phyloP scores from a whole-genome alignment of 2,329 filamentous ascomycete genomes.

The Pseudocercospora eumusae region DNA sequence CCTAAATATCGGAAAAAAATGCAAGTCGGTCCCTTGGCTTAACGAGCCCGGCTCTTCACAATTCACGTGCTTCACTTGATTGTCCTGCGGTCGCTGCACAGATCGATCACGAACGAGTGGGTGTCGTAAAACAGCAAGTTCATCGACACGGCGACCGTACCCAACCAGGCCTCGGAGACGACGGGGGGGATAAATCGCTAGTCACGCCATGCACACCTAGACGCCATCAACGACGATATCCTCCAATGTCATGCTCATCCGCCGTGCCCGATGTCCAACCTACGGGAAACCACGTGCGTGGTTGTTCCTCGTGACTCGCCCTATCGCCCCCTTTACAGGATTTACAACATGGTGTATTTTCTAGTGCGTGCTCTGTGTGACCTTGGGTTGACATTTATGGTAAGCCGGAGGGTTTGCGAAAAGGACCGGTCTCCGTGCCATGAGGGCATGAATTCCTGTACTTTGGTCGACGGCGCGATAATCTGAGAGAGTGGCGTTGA shows the following conservation, averaged over 20 bases:
- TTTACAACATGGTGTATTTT: neutral
- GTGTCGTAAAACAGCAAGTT: neutral
- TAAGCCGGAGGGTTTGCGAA: neutral
- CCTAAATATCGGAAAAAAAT: constrained; percentile 14
- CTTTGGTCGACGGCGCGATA: neutral
- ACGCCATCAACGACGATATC: neutral
- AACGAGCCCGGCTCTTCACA: neutral
- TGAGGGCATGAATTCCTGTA: neutral
- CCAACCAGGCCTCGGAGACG: constrained; percentile 1
- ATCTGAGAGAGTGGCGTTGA: neutral
- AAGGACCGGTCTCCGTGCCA: neutral
- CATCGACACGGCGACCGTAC: constrained; percentile 1
- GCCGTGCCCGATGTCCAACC: constrained; percentile 1
- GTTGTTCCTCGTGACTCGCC: neutral
- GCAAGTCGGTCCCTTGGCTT: neutral
- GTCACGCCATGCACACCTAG: constrained; percentile 3
- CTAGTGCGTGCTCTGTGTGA: neutral
- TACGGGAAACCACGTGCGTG: constrained; percentile 3
- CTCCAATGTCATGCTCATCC: neutral
- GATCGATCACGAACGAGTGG: neutral
- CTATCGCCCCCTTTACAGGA: neutral
- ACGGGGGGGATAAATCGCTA: neutral
- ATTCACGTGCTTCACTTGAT: constrained; percentile 5
- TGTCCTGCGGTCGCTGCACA: neutral
- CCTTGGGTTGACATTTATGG: neutral